Percentiles rank a stretch among this genome's conserved stretches.
Conservation (phyloP, 805 yeast genomes). For the Pichia exigua region DNA sequence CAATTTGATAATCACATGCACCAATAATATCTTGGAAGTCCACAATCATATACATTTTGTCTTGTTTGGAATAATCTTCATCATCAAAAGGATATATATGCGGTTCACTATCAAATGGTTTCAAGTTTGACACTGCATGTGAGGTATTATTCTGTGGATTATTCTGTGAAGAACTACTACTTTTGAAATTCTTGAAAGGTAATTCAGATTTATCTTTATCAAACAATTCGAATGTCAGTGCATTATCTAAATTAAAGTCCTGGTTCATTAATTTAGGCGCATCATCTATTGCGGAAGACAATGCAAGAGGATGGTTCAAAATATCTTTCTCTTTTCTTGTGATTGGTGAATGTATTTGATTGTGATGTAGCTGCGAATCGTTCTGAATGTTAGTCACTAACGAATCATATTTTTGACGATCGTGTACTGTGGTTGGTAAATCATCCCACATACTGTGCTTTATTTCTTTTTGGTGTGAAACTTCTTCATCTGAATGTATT, state of each 20-base stretch:
- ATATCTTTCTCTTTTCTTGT: not conserved
- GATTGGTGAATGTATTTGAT: not conserved
- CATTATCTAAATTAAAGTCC: not conserved
- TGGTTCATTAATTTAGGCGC: not conserved
- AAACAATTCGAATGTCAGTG: not conserved
- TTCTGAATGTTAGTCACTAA: not conserved
- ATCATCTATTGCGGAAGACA: not conserved
- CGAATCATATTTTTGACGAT: not conserved
- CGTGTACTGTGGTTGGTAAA: not conserved
- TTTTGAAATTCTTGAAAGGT: not conserved
- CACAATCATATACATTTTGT: constrained; percentile 19
- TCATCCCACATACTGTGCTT: constrained; percentile 8
- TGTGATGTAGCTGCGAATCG: not conserved
- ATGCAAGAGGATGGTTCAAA: not conserved
- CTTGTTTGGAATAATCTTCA: constrained; percentile 8
- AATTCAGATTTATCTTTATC: not conserved
- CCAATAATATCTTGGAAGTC: constrained; percentile 12
- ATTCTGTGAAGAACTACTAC: not conserved
- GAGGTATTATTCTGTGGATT: not conserved
- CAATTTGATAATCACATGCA: constrained; percentile 10
- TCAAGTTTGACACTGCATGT: too few species aligned
- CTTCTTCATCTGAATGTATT: constrained; percentile 6
- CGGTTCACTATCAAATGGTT: not conserved
- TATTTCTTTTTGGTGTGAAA: constrained; percentile 4
- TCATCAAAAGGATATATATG: not conserved